Percentiles rank a stretch among this genome's conserved stretches.
Evolutionary conservation across 1,284 basidiomycete species (phyloP).

Genomic region (Puccinia coronata): DNA sequence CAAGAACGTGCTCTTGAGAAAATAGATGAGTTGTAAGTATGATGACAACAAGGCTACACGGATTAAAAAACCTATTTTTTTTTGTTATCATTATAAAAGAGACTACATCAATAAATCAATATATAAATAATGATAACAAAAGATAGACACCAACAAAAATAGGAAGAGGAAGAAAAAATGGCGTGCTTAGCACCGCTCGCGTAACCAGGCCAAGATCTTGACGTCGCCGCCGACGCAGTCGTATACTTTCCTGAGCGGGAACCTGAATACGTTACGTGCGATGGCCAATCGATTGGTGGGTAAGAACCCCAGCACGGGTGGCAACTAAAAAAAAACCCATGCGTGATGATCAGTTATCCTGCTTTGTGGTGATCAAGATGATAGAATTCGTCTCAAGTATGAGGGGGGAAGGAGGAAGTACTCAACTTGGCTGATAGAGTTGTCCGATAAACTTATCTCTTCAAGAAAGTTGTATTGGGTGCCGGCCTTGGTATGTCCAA

Average conservation of each 20-base stretch:
- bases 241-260: conserved; percentile 45
- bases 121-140: neutral
- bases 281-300: neutral
- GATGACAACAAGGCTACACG: no score
- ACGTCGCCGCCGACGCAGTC: conserved; percentile 20
- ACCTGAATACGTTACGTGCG: conserved; percentile 32
- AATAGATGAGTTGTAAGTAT: no score
- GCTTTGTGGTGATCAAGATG: no score
- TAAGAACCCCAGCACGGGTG: conserved; percentile 16
- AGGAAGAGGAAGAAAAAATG: neutral
- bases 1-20: no score
- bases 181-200: neutral
- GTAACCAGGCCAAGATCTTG: conserved; percentile 26
- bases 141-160: neutral
- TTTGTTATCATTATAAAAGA: no score
- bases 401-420: neutral
- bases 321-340: conserved; percentile 22
- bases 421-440: conserved; percentile 30
- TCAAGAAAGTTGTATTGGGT: conserved; percentile 17
- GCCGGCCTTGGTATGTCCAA: neutral
- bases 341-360: no score
- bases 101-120: no score
- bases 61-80: no score
- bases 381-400: neutral
- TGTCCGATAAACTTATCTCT: conserved; percentile 14